Evolutionary conservation across 768 basidiomycete genomes (phyloP), one percentile per base, ranked within the genome.

Genomic region (Mycena latifolia): DNA sequence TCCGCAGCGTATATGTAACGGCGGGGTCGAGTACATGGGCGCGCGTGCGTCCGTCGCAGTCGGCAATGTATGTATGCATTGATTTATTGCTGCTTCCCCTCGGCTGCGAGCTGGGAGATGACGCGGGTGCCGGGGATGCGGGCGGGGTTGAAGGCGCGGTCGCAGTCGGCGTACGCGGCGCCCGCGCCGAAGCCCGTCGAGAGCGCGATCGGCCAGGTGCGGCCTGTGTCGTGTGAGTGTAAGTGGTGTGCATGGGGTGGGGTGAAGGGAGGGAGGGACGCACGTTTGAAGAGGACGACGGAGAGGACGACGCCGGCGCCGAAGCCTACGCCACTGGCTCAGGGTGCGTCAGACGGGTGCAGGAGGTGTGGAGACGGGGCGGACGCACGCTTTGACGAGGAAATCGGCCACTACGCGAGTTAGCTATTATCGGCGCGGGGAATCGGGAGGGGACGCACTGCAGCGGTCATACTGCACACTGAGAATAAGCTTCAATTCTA

Each of bases 91-190:
- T 67, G 53, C 52, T 67, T 61, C 28, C 45, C 50, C 41, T 48
- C 72, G 8, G 33, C 50, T 37, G 41, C 72, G 69, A 66, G 75
- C 70, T 77, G 77, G 51, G 85, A 82, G 71, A 95, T 78, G 74
- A 95, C 85, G 67, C 92, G 88, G 48, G 91, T 92, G 65, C 95
- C 95, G 22, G 94, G 90, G 77, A 95, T 87, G 72, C 94, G 87
- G 52, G 95, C 91, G 22, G 94, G 92, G 80, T 95, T 95, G 88
- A 96, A 97, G 18, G 92, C 91, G 54, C 94, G 88, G 81, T 97
- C 93, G 79, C 95, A 96, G 85, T 96, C 95, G 31, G 93, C 90
- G 75, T 94, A 96, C 29, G 95, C 94, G 56, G 89, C 88, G 46
- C 95, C 95, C 43, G 89, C 85, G 35, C 95, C 95, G 75, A 96